A percentile compares a stretch with the other conserved stretches of the same genome.
Conservation (phyloP, 192 early-diverging fungal species). For the Linnemannia elongata region DNA sequence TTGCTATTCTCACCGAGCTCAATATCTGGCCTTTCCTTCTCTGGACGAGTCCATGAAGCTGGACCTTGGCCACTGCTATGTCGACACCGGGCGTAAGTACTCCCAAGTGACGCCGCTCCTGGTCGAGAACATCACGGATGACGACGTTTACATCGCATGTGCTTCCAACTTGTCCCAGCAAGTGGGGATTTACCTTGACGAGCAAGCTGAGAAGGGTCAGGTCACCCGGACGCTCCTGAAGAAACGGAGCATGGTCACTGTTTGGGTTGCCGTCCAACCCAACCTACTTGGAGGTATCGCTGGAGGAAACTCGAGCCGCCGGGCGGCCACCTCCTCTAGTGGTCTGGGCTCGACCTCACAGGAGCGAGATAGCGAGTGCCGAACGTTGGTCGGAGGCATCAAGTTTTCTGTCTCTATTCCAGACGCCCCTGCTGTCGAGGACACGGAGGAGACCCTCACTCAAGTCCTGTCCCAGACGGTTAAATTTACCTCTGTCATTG, state of each 20-base stretch:
- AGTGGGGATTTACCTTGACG: slow-evolving; percentile 80
- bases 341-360: slow-evolving; percentile 2
- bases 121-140: slow-evolving; percentile 78
- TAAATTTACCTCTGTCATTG: slow-evolving; percentile 86
- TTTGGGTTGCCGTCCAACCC: slow-evolving; percentile 88
- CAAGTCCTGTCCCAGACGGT: slow-evolving; percentile 78
- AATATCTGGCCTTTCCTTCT: slow-evolving; percentile 75
- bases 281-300: slow-evolving; percentile 64
- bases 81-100: slow-evolving; percentile 80
- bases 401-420: slow-evolving; percentile 75
- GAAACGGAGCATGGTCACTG: slow-evolving; percentile 62
- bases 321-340: slow-evolving; percentile 12
- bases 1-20: slow-evolving; percentile 64
- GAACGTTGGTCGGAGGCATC: slow-evolving; percentile 86
- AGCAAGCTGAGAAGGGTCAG: slow-evolving; percentile 64
- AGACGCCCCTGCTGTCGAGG: slow-evolving; percentile 32
- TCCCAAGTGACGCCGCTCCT: slow-evolving; percentile 78
- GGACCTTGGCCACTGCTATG: slow-evolving; percentile 87
- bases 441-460: slow-evolving; percentile 53
- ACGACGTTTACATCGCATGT: slow-evolving; percentile 78
- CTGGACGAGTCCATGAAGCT: slow-evolving; percentile 69
- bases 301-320: slow-evolving; percentile 28
- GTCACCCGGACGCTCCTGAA: slow-evolving; percentile 67
- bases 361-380: slow-evolving; percentile 63
- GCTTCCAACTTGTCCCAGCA: slow-evolving; percentile 86